Evolutionary conservation across 2,329 filamentous ascomycete species (phyloP).

Genomic region (Aspergillus neotritici): DNA sequence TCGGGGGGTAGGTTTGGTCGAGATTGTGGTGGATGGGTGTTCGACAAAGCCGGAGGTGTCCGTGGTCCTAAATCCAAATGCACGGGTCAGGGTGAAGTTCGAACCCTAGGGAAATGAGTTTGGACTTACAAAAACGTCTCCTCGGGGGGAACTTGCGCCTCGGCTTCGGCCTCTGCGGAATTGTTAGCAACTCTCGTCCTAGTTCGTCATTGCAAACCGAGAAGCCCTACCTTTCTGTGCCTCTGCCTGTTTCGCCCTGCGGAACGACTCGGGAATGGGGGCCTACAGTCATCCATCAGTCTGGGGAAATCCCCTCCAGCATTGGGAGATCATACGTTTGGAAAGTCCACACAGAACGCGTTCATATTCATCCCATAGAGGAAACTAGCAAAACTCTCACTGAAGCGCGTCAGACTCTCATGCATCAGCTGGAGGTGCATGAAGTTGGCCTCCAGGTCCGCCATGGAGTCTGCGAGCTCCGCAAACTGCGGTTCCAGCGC

Average conservation of each 20-base stretch:
- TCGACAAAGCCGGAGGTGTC: constrained; percentile 81
- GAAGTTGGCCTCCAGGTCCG: constrained; percentile 93
- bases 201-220: neutral
- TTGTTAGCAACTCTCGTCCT: constrained; percentile 6
- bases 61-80: constrained; percentile 59
- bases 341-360: constrained; percentile 96
- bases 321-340: constrained; percentile 59
- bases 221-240: constrained; percentile 41
- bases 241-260: constrained; percentile 56
- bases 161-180: constrained; percentile 27
- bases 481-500: constrained; percentile 84
- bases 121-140: constrained; percentile 72
- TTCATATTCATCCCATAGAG: constrained; percentile 98
- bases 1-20: constrained; percentile 42
- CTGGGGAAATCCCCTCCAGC: neutral
- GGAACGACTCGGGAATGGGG: constrained; percentile 78
- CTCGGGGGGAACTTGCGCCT: constrained; percentile 45
- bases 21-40: constrained; percentile 57
- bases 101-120: neutral
- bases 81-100: constrained; percentile 5
- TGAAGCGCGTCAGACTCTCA: constrained; percentile 86
- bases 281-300: constrained; percentile 48
- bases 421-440: constrained; percentile 97
- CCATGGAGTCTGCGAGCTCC: constrained; percentile 88
- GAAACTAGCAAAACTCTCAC: constrained; percentile 92